These are phyloP conservation scores for Spathaspora arborariae DNA, from an alignment of 805 yeast species.

Conservation along the genomic window DNA sequence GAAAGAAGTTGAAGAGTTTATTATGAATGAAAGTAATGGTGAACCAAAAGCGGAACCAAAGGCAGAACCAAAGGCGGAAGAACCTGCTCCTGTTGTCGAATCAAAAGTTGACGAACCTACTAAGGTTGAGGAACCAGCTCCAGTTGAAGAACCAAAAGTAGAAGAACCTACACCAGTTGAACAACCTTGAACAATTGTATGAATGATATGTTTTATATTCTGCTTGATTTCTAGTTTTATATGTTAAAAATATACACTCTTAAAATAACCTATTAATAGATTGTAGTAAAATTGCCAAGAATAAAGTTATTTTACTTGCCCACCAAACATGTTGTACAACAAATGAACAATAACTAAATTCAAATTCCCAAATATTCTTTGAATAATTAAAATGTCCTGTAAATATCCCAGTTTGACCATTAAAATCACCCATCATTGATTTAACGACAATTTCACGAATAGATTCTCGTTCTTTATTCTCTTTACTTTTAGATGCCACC, in stretches of 20 bases:
- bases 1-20: conserved; percentile 47
- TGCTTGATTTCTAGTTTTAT: background rate
- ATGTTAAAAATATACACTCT: conserved; percentile 1
- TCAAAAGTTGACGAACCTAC: conserved; percentile 4
- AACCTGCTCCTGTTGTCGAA: conserved; percentile 6
- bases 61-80: conserved; percentile 8
- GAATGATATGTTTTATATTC: background rate
- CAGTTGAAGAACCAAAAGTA: conserved; percentile 3
- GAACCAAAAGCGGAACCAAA: conserved; percentile 8
- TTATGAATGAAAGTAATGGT: conserved; percentile 13
- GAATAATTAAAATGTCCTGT: conserved; percentile 60
- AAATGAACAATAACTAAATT: conserved; percentile 74
- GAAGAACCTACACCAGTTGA: conserved; percentile 3
- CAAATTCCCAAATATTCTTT: conserved; percentile 55
- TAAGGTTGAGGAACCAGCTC: conserved; percentile 5
- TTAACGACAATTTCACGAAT: conserved; percentile 80
- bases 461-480: conserved; percentile 20
- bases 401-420: conserved; percentile 83
- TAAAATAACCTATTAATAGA: conserved; percentile 14
- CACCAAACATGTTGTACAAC: conserved; percentile 93
- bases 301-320: conserved; percentile 59
- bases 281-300: conserved; percentile 29
- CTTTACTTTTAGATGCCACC: conserved; percentile 50
- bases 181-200: background rate
- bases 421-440: conserved; percentile 95